Evolutionary conservation across 2,329 filamentous ascomycete species (phyloP), one percentile per base, ranked within the genome.

Genomic region (Botrytis hyacinthi): DNA sequence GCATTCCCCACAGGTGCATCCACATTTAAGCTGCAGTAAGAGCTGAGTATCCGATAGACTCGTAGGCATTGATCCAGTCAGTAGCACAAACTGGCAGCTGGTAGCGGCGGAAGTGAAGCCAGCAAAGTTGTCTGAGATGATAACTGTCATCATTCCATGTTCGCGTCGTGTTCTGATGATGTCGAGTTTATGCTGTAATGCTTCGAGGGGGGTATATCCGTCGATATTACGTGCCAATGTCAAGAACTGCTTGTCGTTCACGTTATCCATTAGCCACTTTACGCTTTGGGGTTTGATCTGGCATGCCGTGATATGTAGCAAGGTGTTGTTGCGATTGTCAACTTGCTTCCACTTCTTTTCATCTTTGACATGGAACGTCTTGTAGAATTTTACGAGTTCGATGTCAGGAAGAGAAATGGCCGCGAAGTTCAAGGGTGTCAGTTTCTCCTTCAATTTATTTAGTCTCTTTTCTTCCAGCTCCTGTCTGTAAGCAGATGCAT

Each of bases 1-100:
- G 75, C 82, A 83, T 74, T 80, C 71, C 42, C 82, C 81, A 75
- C 82, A 84, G 46, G 80, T 84, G 74, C 83, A 84, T 20, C 82
- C 81, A 70, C 78, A 82, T 72, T 77, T 80, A 57, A 83, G 73
- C 63, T 78, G 80, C 73, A 75, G 71, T 51, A 37, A 61, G 35
- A 65, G 18, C 18, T 12, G 62, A 0, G 29, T 26, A 22, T 65
- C n/a, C n/a, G n/a, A 46, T 22, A 2, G 18, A 1, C 26, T 22
- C 1, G 18, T 5, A 26, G 62, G 62, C 42, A 35, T 32, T n/a
- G n/a, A 65, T 44, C 79, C 74, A 14, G 74, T 75, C 65, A 73
- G 75, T 4, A 82, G 77, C 60, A 71, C 61, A 42, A 77, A 76
- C 40, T 82, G 74, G 75, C 79, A 83, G 44, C 40, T 61, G 67